phyloP scores from a whole-genome alignment of 1,139 yeast species.

The Candida sanyaensis region DNA sequence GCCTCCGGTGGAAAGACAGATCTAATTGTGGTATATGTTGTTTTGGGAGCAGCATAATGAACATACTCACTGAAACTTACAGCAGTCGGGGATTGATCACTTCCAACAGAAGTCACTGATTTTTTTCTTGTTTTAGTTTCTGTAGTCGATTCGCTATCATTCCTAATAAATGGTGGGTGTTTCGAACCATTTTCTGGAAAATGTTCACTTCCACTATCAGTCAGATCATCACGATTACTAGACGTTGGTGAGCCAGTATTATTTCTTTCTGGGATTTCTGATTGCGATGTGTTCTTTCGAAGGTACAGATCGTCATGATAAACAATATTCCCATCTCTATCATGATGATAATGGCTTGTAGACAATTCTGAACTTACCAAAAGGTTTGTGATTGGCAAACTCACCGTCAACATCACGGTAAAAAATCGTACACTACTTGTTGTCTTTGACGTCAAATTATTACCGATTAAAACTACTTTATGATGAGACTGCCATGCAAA shows the following conservation, averaged over 20 bases:
- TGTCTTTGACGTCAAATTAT: slow-evolving; percentile 46
- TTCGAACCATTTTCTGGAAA: background rate
- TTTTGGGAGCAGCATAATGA: slow-evolving; percentile 73
- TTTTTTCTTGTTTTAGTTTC: slow-evolving; percentile 7
- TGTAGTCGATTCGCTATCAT: slow-evolving; percentile 8
- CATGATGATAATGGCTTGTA: slow-evolving; percentile 22
- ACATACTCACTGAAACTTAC: slow-evolving; percentile 67
- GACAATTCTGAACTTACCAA: slow-evolving; percentile 48
- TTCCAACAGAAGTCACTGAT: slow-evolving; percentile 14
- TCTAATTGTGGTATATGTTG: slow-evolving; percentile 63
- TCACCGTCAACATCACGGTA: slow-evolving; percentile 57
- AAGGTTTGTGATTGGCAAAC: slow-evolving; percentile 65
- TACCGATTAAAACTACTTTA: slow-evolving; percentile 59
- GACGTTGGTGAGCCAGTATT: slow-evolving; percentile 4
- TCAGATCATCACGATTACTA: slow-evolving; percentile 14
- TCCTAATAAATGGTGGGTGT: background rate
- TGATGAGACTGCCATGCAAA: slow-evolving; percentile 79
- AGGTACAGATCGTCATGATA: slow-evolving; percentile 12
- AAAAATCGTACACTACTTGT: slow-evolving; percentile 61
- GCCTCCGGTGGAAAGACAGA: slow-evolving; percentile 77
- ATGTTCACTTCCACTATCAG: slow-evolving; percentile 19
- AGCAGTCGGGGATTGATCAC: slow-evolving; percentile 21
- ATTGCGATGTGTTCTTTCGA: background rate
- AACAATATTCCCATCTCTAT: slow-evolving; percentile 23
- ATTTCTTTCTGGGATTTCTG: background rate